A percentile compares a stretch with the other conserved stretches of the same genome.
These are phyloP conservation scores for Neofusicoccum sp. DNA, from an alignment of 2,329 filamentous ascomycete species.

Conservation along the genomic window DNA sequence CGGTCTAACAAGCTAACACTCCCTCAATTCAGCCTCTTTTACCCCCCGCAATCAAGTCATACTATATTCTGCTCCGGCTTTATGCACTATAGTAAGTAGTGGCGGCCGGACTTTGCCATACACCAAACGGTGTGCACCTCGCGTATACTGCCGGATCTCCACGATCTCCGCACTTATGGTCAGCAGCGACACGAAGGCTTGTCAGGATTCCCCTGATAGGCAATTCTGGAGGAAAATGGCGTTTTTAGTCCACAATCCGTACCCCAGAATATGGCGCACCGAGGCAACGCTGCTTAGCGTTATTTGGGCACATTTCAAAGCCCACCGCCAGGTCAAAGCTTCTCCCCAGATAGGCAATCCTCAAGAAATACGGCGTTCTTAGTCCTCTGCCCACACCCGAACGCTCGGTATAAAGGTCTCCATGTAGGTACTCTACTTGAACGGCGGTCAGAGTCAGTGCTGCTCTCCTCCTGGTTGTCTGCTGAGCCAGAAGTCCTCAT, in stretches of 20 bases:
- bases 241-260: neutral
- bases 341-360: too few species aligned
- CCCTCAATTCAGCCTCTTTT: neutral
- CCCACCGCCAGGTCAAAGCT: neutral
- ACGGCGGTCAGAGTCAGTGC: neutral
- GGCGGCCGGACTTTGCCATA: neutral
- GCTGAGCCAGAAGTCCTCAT: neutral
- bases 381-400: too few species aligned
- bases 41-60: neutral
- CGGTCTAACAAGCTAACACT: neutral
- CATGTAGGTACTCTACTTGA: neutral
- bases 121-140: neutral
- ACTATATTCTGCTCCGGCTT: neutral
- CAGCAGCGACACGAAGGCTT: neutral
- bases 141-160: neutral
- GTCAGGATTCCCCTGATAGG: neutral
- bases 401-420: neutral
- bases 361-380: too few species aligned
- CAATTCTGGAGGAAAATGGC: neutral
- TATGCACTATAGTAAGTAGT: neutral
- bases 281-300: neutral
- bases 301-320: neutral
- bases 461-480: neutral
- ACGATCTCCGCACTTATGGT: neutral
- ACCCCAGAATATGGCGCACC: neutral